Base-by-base conservation (phyloP, 768 basidiomycete genomes). In the Lentinus tigrinus region DNA sequence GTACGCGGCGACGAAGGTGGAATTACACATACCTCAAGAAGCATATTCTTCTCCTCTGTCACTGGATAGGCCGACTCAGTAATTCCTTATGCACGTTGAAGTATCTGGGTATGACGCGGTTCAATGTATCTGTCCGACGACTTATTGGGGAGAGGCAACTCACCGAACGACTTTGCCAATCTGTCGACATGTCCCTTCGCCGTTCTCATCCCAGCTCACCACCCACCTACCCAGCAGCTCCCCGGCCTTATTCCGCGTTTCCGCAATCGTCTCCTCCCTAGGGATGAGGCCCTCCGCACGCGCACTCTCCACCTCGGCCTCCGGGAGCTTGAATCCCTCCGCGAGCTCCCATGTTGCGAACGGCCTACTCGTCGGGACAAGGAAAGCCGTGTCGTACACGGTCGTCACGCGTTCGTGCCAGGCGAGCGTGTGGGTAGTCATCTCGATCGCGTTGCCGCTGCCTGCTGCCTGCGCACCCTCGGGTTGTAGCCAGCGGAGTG, bases 321-420 rank as follows among this genome's bases (percentile, higher is more conserved):
- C 59, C 0, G 76, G 77, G 0, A 87, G 72, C 48, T 77, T 70
- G 28, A 91, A 74, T 23, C 65, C 74, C 42, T 76, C 70, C 23
- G 87, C 84, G 24, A 93, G 81, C 68, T 91, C 87, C 91, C 90
- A 93, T 60, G 84, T 91, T 13, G 91, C 89, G 62, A 93, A 87
- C 2, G 87, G 83, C 34, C 91, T 80, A 56, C 71, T 74, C 0
- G 87, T 85, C 48, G 83, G 83, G 7, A 86, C 79, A 47, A 93
- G 68, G 69, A 93, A 91, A 27, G 79, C 79, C 3, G 86, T 79
- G 62, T 93, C 91, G 65, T 91, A 93, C 17, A 88, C 88, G 56
- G 80, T 82, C 16, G 92, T 93, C 39, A 81, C 77, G 51, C 83
- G 81, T 28, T 80, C 80, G 52, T 78, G 76, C 27, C 94, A 76